These are phyloP conservation scores for Calvatia gigantea DNA, from an alignment of 768 basidiomycete genomes.

Conservation along the genomic window DNA sequence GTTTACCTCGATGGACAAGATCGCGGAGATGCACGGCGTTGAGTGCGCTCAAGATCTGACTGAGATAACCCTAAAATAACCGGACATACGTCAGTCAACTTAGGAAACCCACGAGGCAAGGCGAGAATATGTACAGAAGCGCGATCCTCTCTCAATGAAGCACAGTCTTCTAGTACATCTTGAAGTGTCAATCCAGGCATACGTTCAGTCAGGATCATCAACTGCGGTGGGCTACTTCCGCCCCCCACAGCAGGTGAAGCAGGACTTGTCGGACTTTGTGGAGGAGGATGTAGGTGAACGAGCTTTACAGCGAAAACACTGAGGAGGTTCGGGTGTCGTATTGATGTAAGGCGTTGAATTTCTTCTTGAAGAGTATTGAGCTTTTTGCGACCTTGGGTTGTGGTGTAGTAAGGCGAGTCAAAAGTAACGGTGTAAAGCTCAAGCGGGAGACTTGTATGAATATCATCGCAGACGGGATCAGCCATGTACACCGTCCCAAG, in stretches of 20 bases:
- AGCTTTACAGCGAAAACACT: conserved; percentile 67
- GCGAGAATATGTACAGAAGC: conserved; percentile 47
- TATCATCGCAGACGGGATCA: conserved; percentile 71
- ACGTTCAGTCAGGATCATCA: conserved; percentile 72
- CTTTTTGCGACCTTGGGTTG: conserved; percentile 69
- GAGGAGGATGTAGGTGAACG: conserved; percentile 38
- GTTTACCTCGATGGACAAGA: conserved; percentile 66
- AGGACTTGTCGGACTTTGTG: conserved; percentile 24
- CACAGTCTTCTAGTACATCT: conserved; percentile 75
- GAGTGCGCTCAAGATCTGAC: conserved; percentile 37
- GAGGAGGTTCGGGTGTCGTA: conserved; percentile 66
- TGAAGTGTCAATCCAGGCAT: conserved; percentile 61
- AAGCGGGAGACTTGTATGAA: conserved; percentile 50
- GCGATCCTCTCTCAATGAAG: conserved; percentile 68
- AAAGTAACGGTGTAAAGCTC: conserved; percentile 70
- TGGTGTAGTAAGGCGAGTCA: conserved; percentile 63
- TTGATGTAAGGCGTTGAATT: conserved; percentile 51
- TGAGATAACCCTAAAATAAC: background rate
- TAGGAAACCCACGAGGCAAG: conserved; percentile 15
- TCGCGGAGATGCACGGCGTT: conserved; percentile 62
- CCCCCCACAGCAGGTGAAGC: background rate
- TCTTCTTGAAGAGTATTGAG: conserved; percentile 64
- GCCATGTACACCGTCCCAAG: conserved; percentile 69
- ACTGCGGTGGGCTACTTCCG: conserved; percentile 30
- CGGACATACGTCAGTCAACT: background rate